phyloP scores from a whole-genome alignment of 768 basidiomycete genomes.

The Rhodotorula kratochvilovae region DNA sequence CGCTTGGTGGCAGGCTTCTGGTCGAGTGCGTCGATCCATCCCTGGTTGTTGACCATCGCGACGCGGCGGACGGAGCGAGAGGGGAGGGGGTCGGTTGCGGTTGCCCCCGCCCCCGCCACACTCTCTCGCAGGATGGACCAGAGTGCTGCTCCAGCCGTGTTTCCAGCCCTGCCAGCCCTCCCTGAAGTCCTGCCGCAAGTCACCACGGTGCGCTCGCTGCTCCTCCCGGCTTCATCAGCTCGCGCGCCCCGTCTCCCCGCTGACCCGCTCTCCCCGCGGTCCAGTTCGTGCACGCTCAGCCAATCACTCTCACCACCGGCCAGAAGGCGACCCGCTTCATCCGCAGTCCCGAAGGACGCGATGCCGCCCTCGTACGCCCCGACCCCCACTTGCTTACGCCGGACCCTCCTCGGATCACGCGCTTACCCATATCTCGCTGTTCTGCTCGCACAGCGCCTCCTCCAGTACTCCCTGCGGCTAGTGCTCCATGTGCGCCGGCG shows the following conservation, averaged over 20 bases:
- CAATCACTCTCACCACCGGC: not conserved
- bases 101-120: no score
- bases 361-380: constrained; percentile 3
- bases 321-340: not conserved
- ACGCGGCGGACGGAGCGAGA: not conserved
- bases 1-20: accelerated
- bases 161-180: not conserved
- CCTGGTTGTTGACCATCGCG: not conserved
- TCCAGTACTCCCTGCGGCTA: constrained; percentile 20
- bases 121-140: not conserved
- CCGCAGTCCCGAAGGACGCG: not conserved
- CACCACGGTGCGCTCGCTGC: not conserved
- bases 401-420: no score
- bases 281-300: constrained; percentile 4
- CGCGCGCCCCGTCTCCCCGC: not conserved
- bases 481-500: not conserved
- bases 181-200: not conserved
- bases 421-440: not conserved
- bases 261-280: not conserved
- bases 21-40: not conserved
- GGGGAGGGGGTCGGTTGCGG: no score
- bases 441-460: not conserved
- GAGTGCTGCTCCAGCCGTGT: not conserved
- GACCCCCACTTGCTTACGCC: not conserved
- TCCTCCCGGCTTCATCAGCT: not conserved